These are phyloP conservation scores for Suillus cothurnatus DNA, from an alignment of 768 basidiomycete species.

Conservation along the genomic window DNA sequence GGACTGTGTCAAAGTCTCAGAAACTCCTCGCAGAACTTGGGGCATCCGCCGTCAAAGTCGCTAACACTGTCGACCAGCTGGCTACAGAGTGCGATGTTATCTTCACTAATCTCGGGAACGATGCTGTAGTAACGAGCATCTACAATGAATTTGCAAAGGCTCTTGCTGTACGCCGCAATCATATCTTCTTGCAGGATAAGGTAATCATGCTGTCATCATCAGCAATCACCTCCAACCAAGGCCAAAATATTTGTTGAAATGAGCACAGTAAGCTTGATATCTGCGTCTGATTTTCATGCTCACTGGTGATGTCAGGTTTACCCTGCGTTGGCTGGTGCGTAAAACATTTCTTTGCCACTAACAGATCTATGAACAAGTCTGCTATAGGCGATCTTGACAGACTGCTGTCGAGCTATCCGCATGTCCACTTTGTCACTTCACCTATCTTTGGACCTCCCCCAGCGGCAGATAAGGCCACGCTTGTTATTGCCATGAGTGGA, in stretches of 20 bases:
- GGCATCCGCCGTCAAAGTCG: conserved; percentile 53
- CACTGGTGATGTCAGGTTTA: conserved; percentile 45
- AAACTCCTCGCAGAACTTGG: conserved; percentile 60
- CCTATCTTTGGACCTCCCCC: conserved; percentile 79
- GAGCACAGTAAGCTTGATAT: conserved; percentile 60
- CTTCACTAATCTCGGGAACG: conserved; percentile 72
- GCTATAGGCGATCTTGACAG: conserved; percentile 65
- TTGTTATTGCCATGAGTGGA: conserved; percentile 79
- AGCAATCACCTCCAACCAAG: conserved; percentile 47
- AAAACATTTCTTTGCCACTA: background rate
- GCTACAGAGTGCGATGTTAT: conserved; percentile 72
- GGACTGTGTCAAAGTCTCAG: conserved; percentile 61
- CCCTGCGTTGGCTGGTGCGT: conserved; percentile 50
- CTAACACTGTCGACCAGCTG: conserved; percentile 57
- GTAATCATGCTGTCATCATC: conserved; percentile 14
- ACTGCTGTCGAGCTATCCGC: conserved; percentile 57
- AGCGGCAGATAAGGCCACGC: conserved; percentile 62
- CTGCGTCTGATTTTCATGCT: conserved; percentile 3
- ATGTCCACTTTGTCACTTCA: conserved; percentile 68
- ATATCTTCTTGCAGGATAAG: background rate
- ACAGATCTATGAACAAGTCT: background rate
- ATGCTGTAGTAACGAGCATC: conserved; percentile 64
- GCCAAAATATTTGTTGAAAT: conserved; percentile 85
- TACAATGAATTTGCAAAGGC: conserved; percentile 63
- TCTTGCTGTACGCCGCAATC: conserved; percentile 47